Percentiles rank a stretch among this genome's conserved stretches.
Conservation (phyloP, 2,329 filamentous ascomycete genomes). For the Colletotrichum sansevieriae region DNA sequence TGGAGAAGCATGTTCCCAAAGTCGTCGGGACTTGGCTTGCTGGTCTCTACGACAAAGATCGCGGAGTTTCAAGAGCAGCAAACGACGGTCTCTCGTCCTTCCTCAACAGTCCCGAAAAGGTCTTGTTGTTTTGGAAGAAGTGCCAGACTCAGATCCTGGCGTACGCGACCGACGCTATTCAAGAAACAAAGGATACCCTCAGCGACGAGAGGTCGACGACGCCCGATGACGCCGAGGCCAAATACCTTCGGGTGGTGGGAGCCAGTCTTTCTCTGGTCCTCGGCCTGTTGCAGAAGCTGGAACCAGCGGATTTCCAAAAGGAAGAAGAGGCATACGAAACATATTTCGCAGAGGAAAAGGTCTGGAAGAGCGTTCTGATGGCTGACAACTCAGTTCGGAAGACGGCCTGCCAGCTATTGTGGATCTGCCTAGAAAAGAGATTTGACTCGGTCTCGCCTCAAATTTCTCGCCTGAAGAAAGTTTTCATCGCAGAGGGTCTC, state of each 20-base stretch:
- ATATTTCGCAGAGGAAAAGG: conserved; percentile 74
- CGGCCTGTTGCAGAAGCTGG: conserved; percentile 64
- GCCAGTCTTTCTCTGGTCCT: conserved; percentile 68
- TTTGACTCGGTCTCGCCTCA: conserved; percentile 62
- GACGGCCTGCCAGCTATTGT: conserved; percentile 64
- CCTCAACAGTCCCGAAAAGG: conserved; percentile 84
- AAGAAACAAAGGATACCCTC: conserved; percentile 83
- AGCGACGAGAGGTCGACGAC: conserved; percentile 91
- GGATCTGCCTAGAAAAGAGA: conserved; percentile 60
- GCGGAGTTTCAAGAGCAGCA: conserved; percentile 80
- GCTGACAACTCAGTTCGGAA: conserved; percentile 68
- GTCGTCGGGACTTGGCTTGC: conserved; percentile 92
- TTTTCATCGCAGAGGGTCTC: conserved; percentile 80
- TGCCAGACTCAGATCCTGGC: conserved; percentile 86
- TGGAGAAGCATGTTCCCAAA: conserved; percentile 82
- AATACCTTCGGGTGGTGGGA: conserved; percentile 81
- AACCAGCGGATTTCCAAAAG: conserved; percentile 68
- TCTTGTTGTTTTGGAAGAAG: conserved; percentile 80
- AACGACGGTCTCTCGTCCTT: conserved; percentile 81
- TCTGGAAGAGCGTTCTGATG: conserved; percentile 77
- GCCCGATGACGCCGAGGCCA: conserved; percentile 85
- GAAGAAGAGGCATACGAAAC: conserved; percentile 72
- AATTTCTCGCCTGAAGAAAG: conserved; percentile 64
- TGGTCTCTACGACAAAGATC: conserved; percentile 88
- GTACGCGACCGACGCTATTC: conserved; percentile 83